Conservation (phyloP, 2,329 filamentous ascomycete species). For the Alternaria atra region DNA sequence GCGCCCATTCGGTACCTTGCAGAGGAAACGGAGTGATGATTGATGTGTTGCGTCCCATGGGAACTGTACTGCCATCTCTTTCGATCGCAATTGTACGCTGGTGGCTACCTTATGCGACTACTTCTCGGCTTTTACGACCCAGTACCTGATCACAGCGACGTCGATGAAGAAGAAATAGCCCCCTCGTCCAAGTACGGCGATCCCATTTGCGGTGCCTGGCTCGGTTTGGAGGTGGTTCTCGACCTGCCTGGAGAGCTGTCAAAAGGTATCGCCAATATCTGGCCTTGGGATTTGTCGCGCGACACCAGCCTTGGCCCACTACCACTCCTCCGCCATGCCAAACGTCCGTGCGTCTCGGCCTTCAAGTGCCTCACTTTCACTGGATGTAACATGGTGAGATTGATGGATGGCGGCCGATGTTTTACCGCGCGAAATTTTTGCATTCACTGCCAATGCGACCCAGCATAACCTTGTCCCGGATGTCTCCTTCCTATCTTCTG, state of each 20-base stretch:
- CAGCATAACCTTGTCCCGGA: not conserved
- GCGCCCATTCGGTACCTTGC: not conserved
- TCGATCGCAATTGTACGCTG: not conserved
- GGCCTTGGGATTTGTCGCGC: not conserved
- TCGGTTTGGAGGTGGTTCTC: not conserved
- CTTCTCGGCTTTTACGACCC: not conserved
- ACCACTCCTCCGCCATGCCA: slow-evolving; percentile 3
- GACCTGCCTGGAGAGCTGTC: not conserved
- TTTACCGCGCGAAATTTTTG: slow-evolving; percentile 14
- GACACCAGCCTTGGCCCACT: not conserved
- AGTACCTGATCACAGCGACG: not conserved
- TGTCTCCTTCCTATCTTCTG: slow-evolving; percentile 1
- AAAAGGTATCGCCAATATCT: not conserved
- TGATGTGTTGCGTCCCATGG: not conserved
- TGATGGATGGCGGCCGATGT: slow-evolving; percentile 6
- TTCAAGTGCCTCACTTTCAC: slow-evolving; percentile 15
- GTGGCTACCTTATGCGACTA: slow-evolving; percentile 1
- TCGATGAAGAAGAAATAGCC: not conserved
- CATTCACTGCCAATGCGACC: slow-evolving; percentile 7
- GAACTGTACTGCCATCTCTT: not conserved
- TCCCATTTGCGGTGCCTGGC: not conserved
- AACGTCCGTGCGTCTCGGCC: slow-evolving; percentile 4
- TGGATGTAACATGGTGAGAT: slow-evolving; percentile 4
- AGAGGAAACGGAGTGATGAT: slow-evolving; percentile 4
- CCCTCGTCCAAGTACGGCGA: not conserved